Percentiles rank a stretch among this genome's conserved stretches.
These are phyloP conservation scores for Fusarium dlaminii DNA, from an alignment of 2,329 filamentous ascomycete species.

Conservation along the genomic window DNA sequence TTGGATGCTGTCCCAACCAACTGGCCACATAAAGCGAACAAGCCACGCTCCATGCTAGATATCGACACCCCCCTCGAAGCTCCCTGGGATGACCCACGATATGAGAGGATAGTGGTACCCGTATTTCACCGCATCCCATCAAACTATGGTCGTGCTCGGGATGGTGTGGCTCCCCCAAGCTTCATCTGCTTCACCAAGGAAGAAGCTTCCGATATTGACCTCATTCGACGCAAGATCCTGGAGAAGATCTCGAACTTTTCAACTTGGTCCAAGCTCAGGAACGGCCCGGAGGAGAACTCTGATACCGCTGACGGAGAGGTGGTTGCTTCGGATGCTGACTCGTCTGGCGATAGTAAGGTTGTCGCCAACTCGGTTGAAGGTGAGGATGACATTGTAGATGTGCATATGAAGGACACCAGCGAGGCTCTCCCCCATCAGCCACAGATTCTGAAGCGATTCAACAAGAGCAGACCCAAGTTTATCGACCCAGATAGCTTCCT, in stretches of 20 bases:
- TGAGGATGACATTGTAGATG: conserved; percentile 90
- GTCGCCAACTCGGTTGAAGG: conserved; percentile 83
- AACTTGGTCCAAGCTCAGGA: conserved; percentile 70
- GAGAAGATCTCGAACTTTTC: conserved; percentile 80
- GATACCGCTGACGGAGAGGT: conserved; percentile 73
- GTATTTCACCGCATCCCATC: conserved; percentile 68
- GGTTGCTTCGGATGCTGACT: conserved; percentile 72
- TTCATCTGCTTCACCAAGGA: conserved; percentile 81
- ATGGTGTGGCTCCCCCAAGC: conserved; percentile 60
- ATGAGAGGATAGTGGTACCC: conserved; percentile 75
- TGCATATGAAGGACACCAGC: conserved; percentile 78
- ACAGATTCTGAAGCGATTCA: conserved; percentile 58
- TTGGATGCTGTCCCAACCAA: conserved; percentile 83
- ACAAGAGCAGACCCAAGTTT: conserved; percentile 62
- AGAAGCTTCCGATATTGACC: conserved; percentile 73
- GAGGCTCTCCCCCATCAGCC: conserved; percentile 45
- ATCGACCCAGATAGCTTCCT: conserved; percentile 66
- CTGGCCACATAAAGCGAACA: conserved; percentile 67
- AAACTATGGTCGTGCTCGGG: conserved; percentile 44
- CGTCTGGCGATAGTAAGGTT: conserved; percentile 75
- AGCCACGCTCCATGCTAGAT: conserved; percentile 61
- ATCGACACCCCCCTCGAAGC: conserved; percentile 51
- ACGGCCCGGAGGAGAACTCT: conserved; percentile 58
- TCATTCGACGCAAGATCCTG: conserved; percentile 82
- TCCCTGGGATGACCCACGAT: conserved; percentile 68